phyloP scores from a whole-genome alignment of 495 filamentous ascomycete genomes.

The Tuber indicum region DNA sequence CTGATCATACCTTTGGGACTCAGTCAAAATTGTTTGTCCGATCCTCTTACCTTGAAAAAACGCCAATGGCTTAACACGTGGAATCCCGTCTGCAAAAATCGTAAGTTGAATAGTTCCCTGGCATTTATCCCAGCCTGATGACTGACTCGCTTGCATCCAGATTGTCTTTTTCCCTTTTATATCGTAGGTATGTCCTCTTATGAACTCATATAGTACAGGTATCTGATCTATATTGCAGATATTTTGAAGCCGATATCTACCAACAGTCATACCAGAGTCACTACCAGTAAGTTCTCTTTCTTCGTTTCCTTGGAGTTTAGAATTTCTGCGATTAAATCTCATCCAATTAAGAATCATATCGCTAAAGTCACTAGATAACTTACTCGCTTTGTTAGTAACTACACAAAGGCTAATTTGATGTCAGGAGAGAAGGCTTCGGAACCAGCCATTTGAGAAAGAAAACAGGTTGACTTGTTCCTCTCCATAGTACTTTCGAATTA shows the following conservation, averaged over 20 bases:
- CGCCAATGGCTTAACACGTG: too few species aligned
- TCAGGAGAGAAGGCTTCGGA: not conserved
- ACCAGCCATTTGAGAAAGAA: not conserved
- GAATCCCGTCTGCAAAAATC: not conserved
- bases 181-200: not conserved
- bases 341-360: not conserved
- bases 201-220: not conserved
- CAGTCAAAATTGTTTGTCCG: not conserved
- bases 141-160: not conserved
- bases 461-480: not conserved
- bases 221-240: not conserved
- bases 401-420: not conserved
- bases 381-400: not conserved
- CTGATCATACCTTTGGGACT: not conserved
- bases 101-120: not conserved
- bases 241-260: not conserved
- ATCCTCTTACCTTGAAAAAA: not conserved
- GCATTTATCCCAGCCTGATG: slow-evolving; percentile 3
- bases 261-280: not conserved
- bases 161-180: not conserved
- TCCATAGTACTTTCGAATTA: not conserved
- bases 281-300: not conserved
- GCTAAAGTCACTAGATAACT: too few species aligned
- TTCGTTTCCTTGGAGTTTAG: not conserved
- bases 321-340: too few species aligned